A percentile compares a stretch with the other conserved stretches of the same genome.
These are phyloP conservation scores for Strobilomyces confusus DNA, from an alignment of 768 basidiomycete species.

Conservation along the genomic window DNA sequence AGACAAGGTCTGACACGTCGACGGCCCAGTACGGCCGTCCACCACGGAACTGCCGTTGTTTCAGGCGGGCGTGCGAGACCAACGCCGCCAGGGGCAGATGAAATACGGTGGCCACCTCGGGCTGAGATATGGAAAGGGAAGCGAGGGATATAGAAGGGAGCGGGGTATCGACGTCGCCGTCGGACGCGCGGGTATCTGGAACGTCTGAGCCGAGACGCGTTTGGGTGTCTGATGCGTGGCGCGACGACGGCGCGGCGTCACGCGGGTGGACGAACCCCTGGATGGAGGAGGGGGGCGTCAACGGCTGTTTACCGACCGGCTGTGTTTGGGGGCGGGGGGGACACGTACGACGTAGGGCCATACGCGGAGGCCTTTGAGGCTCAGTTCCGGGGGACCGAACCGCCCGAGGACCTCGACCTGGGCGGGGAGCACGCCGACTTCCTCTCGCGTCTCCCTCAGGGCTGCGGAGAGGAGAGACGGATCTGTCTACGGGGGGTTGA, in stretches of 20 bases:
- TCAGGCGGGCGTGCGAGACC: constrained; percentile 44
- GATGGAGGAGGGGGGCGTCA: not conserved
- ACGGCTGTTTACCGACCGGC: not conserved
- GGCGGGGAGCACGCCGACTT: constrained; percentile 57
- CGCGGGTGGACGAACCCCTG: constrained; percentile 41
- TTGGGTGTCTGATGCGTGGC: not conserved
- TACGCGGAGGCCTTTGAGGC: constrained; percentile 56
- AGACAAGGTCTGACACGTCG: constrained; percentile 57
- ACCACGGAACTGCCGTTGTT: constrained; percentile 51
- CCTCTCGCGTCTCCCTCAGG: constrained; percentile 71
- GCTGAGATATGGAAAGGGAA: constrained; percentile 47
- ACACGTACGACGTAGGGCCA: constrained; percentile 73
- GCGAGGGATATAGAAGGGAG: constrained; percentile 58
- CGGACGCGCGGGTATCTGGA: not conserved
- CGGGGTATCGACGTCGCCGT: constrained; percentile 35
- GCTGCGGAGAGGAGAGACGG: constrained; percentile 52
- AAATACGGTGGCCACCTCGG: constrained; percentile 68
- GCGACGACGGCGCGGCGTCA: not conserved
- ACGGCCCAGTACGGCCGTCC: constrained; percentile 58
- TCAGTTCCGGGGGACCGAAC: constrained; percentile 58
- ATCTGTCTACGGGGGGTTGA: constrained; percentile 41
- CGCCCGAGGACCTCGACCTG: constrained; percentile 65
- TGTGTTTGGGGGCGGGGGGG: too few species aligned
- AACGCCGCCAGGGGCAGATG: constrained; percentile 63
- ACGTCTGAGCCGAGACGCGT: not conserved